Conservation (phyloP, 768 basidiomycete genomes). For the Antrodiella citrinella region DNA sequence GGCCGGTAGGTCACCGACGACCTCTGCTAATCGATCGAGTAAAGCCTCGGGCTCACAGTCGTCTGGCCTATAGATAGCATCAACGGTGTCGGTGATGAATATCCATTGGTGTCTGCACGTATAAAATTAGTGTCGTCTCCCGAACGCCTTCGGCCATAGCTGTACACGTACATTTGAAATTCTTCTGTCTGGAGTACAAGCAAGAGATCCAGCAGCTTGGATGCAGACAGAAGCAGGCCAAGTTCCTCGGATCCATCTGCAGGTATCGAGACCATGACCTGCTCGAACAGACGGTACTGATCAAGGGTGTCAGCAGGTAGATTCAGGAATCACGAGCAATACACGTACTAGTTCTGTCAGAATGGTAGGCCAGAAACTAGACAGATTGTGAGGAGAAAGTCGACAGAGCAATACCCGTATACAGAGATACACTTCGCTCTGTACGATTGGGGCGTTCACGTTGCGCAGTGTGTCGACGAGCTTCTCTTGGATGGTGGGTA, state of each 20-base stretch:
- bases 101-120: slow-evolving; percentile 89
- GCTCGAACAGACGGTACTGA: slow-evolving; percentile 88
- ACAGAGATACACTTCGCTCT: slow-evolving; percentile 92
- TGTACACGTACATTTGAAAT: slow-evolving; percentile 75
- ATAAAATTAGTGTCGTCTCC: neutral
- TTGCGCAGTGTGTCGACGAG: slow-evolving; percentile 87
- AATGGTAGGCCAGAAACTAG: slow-evolving; percentile 95
- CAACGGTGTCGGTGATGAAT: slow-evolving; percentile 95
- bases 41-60: slow-evolving; percentile 79
- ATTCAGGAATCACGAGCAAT: too few relatives aligned
- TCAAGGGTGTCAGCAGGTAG: neutral
- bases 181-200: slow-evolving; percentile 92
- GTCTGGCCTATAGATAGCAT: slow-evolving; percentile 85
- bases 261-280: slow-evolving; percentile 61
- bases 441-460: slow-evolving; percentile 72
- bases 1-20: slow-evolving; percentile 60
- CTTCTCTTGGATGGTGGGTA: slow-evolving; percentile 95
- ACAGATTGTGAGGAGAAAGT: slow-evolving; percentile 82
- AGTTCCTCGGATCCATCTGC: slow-evolving; percentile 82
- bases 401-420: slow-evolving; percentile 87
- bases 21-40: slow-evolving; percentile 85
- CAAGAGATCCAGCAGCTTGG: slow-evolving; percentile 92
- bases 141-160: neutral
- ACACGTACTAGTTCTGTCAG: slow-evolving; percentile 77
- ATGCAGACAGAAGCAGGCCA: slow-evolving; percentile 74